Evolutionary conservation across 1,284 basidiomycete species (phyloP).

Genomic region (Cutaneotrichosporon mucoides): DNA sequence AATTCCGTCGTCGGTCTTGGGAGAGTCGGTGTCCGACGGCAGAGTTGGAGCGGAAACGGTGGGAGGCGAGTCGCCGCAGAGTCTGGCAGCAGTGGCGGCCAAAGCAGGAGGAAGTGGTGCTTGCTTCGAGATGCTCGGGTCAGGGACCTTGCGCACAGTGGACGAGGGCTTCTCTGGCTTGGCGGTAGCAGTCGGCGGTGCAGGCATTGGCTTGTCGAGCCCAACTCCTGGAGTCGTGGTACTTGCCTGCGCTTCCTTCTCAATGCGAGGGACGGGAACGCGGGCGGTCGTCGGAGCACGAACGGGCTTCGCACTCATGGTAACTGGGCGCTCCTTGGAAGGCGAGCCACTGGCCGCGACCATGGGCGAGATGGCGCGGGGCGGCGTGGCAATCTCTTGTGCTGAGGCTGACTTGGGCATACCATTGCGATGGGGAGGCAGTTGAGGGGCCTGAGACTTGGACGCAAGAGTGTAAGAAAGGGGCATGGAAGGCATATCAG

Average conservation of each 20-base stretch:
- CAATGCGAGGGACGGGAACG: background rate
- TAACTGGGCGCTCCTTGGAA: background rate
- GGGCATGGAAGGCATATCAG: constrained; percentile 11
- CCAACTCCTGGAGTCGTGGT: background rate
- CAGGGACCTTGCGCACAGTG: background rate
- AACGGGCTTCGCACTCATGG: background rate
- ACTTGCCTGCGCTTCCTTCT: background rate
- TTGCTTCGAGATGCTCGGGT: constrained; percentile 2
- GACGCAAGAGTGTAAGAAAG: background rate
- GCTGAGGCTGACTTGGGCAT: background rate
- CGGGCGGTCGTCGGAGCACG: background rate
- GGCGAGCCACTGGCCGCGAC: background rate
- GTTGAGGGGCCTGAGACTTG: background rate
- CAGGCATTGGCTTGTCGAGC: background rate
- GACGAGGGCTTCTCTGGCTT: background rate
- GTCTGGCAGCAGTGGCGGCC: background rate
- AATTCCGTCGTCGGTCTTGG: background rate
- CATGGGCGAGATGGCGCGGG: background rate
- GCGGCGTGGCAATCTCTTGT: background rate
- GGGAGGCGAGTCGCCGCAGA: background rate
- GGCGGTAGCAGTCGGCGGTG: background rate
- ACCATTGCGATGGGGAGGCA: background rate
- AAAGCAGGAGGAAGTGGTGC: background rate
- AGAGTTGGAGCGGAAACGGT: background rate
- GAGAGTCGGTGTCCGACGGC: background rate